A percentile compares a stretch with the other conserved stretches of the same genome.
Conservation (phyloP, 768 basidiomycete genomes). For the Suillus luteus region DNA sequence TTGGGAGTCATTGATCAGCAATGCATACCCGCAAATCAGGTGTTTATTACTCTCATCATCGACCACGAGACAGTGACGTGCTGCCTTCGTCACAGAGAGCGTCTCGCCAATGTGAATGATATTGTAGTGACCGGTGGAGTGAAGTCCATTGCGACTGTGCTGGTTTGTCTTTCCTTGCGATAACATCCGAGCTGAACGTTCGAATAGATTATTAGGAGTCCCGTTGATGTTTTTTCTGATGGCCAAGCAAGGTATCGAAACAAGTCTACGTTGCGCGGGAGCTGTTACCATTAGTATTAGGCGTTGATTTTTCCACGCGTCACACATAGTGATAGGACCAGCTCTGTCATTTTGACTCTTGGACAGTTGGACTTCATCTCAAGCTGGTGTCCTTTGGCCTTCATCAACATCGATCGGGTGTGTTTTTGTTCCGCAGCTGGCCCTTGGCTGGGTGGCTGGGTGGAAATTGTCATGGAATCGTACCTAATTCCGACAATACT, state of each 20-base stretch:
- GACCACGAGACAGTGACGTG: background rate
- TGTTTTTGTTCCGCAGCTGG: too few relatives aligned
- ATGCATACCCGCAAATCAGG: background rate
- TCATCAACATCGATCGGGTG: too few relatives aligned
- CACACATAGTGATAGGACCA: background rate
- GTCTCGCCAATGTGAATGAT: background rate
- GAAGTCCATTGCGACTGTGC: background rate
- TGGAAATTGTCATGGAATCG: background rate
- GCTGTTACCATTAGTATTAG: background rate
- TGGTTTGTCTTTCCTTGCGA: background rate
- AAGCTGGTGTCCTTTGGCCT: background rate
- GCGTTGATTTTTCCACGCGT: background rate
- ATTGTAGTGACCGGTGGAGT: background rate
- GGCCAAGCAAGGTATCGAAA: background rate
- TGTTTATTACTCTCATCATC: background rate
- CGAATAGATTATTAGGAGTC: background rate
- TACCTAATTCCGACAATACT: background rate
- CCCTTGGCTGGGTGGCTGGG: background rate
- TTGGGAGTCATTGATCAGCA: background rate
- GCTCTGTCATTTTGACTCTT: background rate
- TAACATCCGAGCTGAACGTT: background rate
- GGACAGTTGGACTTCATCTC: background rate
- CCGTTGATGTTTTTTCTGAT: background rate
- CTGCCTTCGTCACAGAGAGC: background rate
- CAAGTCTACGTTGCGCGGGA: background rate